Conservation (phyloP, 257 asterid genomes). For the Perilla frutescens region DNA sequence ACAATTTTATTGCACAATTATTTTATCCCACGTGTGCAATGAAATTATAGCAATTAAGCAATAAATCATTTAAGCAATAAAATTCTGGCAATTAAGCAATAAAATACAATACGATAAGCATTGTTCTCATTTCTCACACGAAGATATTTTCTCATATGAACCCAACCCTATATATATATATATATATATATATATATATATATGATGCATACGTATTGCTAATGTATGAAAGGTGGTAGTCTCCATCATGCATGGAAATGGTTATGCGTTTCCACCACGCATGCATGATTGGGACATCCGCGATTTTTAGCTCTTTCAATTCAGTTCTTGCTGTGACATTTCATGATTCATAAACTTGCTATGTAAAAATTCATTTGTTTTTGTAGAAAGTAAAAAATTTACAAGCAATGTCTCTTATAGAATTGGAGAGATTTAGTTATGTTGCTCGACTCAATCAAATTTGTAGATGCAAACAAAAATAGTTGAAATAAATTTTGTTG, state of each 20-base stretch:
- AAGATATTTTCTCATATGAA: no score
- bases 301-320: neutral
- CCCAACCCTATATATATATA: no score
- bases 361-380: neutral
- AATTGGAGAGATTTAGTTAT: neutral
- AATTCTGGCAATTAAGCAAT: no score
- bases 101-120: no score
- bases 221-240: conserved; percentile 28
- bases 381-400: neutral
- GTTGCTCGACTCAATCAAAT: neutral
- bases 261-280: conserved; percentile 25
- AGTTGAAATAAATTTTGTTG: neutral
- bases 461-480: neutral
- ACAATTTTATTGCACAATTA: no score
- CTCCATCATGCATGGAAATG: conserved; percentile 34
- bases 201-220: conserved; percentile 10
- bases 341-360: neutral
- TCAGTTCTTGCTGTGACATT: conserved; percentile 15
- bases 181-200: no score
- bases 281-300: conserved; percentile 43
- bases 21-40: no score
- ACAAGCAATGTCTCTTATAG: neutral
- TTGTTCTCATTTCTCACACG: no score
- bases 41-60: no score
- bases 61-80: no score